A percentile compares a stretch with the other conserved stretches of the same genome.
Conservation (phyloP, 768 basidiomycete genomes). For the Suillus weaverae region DNA sequence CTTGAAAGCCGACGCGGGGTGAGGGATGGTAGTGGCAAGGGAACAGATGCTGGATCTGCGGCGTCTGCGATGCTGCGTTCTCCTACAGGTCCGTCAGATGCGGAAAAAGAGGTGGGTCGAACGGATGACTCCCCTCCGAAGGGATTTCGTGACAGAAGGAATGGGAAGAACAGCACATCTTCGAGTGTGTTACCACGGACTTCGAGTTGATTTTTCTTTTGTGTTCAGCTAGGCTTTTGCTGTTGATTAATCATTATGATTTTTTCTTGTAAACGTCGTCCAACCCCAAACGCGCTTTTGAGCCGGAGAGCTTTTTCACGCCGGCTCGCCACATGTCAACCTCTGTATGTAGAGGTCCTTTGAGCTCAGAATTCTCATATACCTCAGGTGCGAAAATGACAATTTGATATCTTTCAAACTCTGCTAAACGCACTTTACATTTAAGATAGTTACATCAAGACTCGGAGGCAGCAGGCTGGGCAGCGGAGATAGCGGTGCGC, state of each 20-base stretch:
- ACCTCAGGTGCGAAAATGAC: not conserved
- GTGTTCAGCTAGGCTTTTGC: not conserved
- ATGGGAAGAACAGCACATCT: conserved; percentile 12
- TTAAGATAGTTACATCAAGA: not conserved
- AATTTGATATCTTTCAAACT: not conserved
- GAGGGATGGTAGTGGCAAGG: conserved; percentile 3
- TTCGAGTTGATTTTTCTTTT: not conserved
- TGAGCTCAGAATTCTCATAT: not conserved
- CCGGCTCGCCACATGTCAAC: not conserved
- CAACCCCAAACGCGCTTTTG: not conserved
- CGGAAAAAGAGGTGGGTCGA: conserved; percentile 6
- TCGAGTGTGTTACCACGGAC: not conserved
- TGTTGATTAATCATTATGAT: not conserved
- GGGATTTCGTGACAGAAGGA: conserved; percentile 30
- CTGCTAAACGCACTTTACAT: not conserved
- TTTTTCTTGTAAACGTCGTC: not conserved
- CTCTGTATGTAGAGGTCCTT: not conserved
- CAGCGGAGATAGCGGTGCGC: not conserved
- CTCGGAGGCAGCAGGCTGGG: not conserved
- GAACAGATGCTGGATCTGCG: not conserved
- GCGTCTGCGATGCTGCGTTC: conserved; percentile 26
- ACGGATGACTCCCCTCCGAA: conserved; percentile 16
- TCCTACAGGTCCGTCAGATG: conserved; percentile 31
- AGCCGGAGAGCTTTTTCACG: not conserved
- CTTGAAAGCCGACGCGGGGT: not conserved